Base-by-base conservation (phyloP, 1,284 basidiomycete species). In the Trichosporon sp. region DNA sequence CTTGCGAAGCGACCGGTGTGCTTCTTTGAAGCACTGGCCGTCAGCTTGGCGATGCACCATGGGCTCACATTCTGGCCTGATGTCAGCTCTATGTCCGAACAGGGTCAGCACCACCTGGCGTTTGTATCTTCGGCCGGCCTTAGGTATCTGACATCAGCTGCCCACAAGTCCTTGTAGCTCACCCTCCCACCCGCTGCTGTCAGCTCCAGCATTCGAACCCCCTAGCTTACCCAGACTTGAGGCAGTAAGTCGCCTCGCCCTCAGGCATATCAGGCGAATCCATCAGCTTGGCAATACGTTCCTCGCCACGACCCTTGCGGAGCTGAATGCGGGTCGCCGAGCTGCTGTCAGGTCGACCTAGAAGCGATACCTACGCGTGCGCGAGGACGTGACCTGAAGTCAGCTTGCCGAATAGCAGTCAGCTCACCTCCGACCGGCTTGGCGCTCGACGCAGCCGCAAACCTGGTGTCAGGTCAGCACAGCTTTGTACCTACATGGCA, bases 271-370 rank as follows among this genome's bases (percentile, higher is more conserved):
- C 93, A 4, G 93, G 93, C 72, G 90, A 93, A 76, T 96, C 93
- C 44, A 93, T 90, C 3, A 96, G 84, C 76, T 95, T 96, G n/a
- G 92, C 92, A 31, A 95, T 91, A 63, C 93, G 89, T 81, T 96
- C 93, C 76, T 95, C 93, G 4, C 91, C 93, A 54, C 92, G 88
- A 68, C 93, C 92, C 90, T 81, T 81, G 57, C 78, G 71, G n/a
- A 79, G 71, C 64, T 74, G 69, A 49, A 79, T 76, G 19, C 77
- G 76, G 14, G 76, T 77, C 0, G 77, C 76, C 31, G 74, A 77
- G 16, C 74, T 75, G 59, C 34, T 4, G 56, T 63, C n/a, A 63
- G 60, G n/a, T 14, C 21, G 7, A n/a, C 10, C 13, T 14, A 1
- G 31, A 3, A 3, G 6, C 31, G 34, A 1, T 4, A 63, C 74